Evolutionary conservation across 768 basidiomycete genomes (phyloP).

Genomic region (Leccinum rimulosum): DNA sequence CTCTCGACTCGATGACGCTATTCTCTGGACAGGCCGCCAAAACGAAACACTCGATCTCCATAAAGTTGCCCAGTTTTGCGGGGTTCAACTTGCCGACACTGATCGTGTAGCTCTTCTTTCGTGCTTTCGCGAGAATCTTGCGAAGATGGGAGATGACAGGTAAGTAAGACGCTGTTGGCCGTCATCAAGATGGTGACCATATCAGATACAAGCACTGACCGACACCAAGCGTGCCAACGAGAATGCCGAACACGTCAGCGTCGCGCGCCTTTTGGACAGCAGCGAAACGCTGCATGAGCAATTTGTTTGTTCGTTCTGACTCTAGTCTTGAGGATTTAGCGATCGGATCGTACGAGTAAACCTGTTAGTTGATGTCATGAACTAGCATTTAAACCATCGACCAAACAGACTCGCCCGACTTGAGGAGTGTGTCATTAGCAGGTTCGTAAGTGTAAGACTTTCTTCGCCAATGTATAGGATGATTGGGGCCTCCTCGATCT

Average conservation of each 20-base stretch:
- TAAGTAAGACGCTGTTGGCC: conserved; percentile 68
- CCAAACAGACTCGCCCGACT: conserved; percentile 46
- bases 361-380: conserved; percentile 38
- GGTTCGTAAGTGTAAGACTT: conserved; percentile 75
- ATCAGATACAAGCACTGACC: conserved; percentile 41
- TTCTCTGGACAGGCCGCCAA: conserved; percentile 95
- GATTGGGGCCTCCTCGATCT: conserved; percentile 3
- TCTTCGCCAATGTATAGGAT: conserved; percentile 76
- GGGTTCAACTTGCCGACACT: conserved; percentile 95
- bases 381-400: background rate
- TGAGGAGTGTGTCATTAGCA: conserved; percentile 77
- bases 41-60: conserved; percentile 95
- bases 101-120: conserved; percentile 93
- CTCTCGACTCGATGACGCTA: conserved; percentile 74
- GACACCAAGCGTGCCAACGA: conserved; percentile 92
- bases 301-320: conserved; percentile 67
- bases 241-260: conserved; percentile 92
- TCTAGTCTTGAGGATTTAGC: conserved; percentile 49
- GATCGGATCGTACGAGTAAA: conserved; percentile 74
- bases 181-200: background rate
- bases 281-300: conserved; percentile 89
- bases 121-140: conserved; percentile 54
- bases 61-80: conserved; percentile 91
- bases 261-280: conserved; percentile 84
- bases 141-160: conserved; percentile 85